Evolutionary conservation across 2,329 filamentous ascomycete genomes (phyloP).

Genomic region (Colletotrichum acutatum): DNA sequence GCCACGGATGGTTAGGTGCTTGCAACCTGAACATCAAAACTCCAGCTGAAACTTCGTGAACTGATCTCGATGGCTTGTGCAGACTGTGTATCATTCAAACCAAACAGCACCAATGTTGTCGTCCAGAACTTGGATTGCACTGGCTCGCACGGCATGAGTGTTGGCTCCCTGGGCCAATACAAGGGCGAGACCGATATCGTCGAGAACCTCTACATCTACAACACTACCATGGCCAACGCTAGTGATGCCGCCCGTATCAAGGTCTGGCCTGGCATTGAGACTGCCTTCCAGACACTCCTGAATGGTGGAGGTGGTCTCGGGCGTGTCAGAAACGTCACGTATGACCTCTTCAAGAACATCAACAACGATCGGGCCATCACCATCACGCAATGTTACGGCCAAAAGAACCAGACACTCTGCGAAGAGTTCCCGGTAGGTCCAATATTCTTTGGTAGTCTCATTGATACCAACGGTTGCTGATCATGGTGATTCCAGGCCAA

Average conservation of each 20-base stretch:
- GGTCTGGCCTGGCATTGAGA: slow-evolving; percentile 67
- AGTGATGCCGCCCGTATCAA: slow-evolving; percentile 78
- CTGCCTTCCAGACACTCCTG: slow-evolving; percentile 65
- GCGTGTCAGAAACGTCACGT: slow-evolving; percentile 69
- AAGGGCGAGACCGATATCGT: slow-evolving; percentile 72
- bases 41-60: neutral
- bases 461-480: neutral
- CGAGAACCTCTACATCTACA: slow-evolving; percentile 73
- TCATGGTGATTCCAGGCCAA: slow-evolving; percentile 19
- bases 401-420: slow-evolving; percentile 43
- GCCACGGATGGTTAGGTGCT: too few species aligned
- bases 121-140: slow-evolving; percentile 76
- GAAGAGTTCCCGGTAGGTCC: slow-evolving; percentile 44
- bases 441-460: neutral
- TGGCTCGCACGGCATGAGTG: slow-evolving; percentile 77
- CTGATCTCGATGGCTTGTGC: neutral
- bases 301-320: slow-evolving; percentile 70
- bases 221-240: slow-evolving; percentile 68
- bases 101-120: slow-evolving; percentile 75
- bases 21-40: neutral
- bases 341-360: slow-evolving; percentile 65
- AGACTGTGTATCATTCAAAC: slow-evolving; percentile 79
- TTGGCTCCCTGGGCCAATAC: slow-evolving; percentile 79
- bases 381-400: slow-evolving; percentile 70
- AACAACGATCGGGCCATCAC: slow-evolving; percentile 72